These are phyloP conservation scores for Fennellomyces sp. DNA, from an alignment of 371 early-diverging fungal genomes.

Conservation along the genomic window DNA sequence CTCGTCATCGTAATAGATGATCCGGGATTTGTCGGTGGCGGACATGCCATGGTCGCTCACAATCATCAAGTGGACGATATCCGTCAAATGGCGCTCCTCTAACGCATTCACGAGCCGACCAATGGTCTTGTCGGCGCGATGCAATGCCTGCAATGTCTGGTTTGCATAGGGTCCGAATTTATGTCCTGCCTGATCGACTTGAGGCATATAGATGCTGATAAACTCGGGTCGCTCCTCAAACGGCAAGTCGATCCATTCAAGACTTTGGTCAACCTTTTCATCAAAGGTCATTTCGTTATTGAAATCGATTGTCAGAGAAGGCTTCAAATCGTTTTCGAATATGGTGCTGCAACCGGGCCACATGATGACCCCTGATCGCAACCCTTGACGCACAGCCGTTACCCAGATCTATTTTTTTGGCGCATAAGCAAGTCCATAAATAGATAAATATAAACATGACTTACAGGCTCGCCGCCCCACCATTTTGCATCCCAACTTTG, in stretches of 20 bases:
- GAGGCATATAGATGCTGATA: conserved; percentile 78
- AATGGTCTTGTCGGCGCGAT: conserved; percentile 68
- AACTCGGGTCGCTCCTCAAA: conserved; percentile 73
- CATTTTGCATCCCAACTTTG: conserved; percentile 72
- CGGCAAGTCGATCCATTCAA: conserved; percentile 84
- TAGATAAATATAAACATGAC: conserved; percentile 9
- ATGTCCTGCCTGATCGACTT: conserved; percentile 88
- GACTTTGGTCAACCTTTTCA: conserved; percentile 65
- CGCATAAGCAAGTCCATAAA: neutral
- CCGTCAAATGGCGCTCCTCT: conserved; percentile 58
- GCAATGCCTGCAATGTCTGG: conserved; percentile 38
- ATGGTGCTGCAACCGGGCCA: conserved; percentile 86
- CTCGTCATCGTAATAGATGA: conserved; percentile 77
- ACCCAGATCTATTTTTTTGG: conserved; percentile 88
- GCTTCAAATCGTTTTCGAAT: conserved; percentile 39
- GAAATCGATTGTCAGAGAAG: conserved; percentile 71
- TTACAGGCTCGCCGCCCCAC: conserved; percentile 93
- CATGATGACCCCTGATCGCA: conserved; percentile 77
- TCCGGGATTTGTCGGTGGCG: conserved; percentile 42
- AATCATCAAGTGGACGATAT: conserved; percentile 82
- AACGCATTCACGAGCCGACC: conserved; percentile 66
- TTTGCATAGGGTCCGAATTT: conserved; percentile 75
- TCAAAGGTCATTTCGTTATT: conserved; percentile 46
- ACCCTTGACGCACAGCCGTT: conserved; percentile 75
- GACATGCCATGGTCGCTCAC: conserved; percentile 97